phyloP scores from a whole-genome alignment of 1,139 yeast species.

The Williopsis jadinii region DNA sequence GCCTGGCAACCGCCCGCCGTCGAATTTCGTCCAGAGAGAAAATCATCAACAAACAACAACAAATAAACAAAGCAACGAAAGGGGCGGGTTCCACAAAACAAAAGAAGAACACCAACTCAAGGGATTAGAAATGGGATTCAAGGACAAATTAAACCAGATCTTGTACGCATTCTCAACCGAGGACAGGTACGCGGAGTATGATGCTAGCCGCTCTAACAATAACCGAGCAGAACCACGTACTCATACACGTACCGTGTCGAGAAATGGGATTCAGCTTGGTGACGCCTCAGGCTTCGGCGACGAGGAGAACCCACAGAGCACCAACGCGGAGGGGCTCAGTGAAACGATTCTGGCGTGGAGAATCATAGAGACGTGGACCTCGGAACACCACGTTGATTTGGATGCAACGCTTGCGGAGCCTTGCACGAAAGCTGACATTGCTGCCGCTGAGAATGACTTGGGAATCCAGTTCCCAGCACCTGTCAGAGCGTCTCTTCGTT shows the following conservation, averaged over 20 bases:
- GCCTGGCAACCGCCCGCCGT: too few relatives aligned
- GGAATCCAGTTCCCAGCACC: constrained; percentile 51
- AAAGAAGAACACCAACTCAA: neutral
- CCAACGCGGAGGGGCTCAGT: constrained; percentile 47
- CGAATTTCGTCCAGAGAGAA: too few relatives aligned
- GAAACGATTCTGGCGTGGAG: constrained; percentile 65
- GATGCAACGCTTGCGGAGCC: constrained; percentile 52
- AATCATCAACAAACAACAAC: too few relatives aligned
- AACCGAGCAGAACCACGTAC: constrained; percentile 2
- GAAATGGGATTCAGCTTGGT: constrained; percentile 17
- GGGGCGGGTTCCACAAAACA: neutral
- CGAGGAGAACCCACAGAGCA: constrained; percentile 5
- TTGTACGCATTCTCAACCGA: constrained; percentile 58
- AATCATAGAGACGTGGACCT: constrained; percentile 57
- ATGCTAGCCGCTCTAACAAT: constrained; percentile 26
- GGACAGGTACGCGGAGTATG: constrained; percentile 65
- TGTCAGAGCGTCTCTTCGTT: constrained; percentile 48
- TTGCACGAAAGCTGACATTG: constrained; percentile 55
- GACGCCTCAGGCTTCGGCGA: constrained; percentile 19
- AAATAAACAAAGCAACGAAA: too few relatives aligned
- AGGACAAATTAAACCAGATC: constrained; percentile 41
- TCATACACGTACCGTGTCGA: constrained; percentile 2
- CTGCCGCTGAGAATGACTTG: constrained; percentile 60
- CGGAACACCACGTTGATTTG: constrained; percentile 48
- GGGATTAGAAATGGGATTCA: constrained; percentile 26